Base-by-base conservation (phyloP, 148 eudicot species). In the Arbutus unedo region DNA sequence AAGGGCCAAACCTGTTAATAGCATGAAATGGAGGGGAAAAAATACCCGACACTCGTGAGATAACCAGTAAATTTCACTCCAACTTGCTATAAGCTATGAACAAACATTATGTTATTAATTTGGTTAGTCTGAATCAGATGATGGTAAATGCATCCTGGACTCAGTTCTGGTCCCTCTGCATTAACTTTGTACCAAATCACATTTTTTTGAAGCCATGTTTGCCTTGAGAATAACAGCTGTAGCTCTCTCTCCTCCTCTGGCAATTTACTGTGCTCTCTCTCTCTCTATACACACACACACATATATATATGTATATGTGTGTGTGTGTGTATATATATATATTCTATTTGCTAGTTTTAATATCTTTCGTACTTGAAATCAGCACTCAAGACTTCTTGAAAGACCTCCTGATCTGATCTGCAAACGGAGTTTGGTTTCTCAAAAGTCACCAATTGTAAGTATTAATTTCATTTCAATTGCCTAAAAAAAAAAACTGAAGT, bases 331-430 rank as follows among this genome's bases (percentile, higher is more conserved):
- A 38, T 64, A 3, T 60, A 25, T 60, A n/a, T 6, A 25, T 66
- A 25, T 66, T 66, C 68, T 45, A 4, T 83, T 82, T 76, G 55
- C 49, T 43, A 76, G 21, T 77, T 77, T 77, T 56, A 4, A 56
- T 67, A 50, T 49, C 25, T 73, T 45, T 74, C 43, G 49, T 45
- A 10, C 71, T 25, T 66, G 3, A 25, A 25, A 77, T 50, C 92
- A 96, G 99, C 99, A 96, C 86, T 88, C 87, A 54, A 91, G 88
- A 81, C 91, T 96, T 82, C 88, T 94, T 80, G 88, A 90, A 86
- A 92, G 94, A 87, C 99, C 98, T 78, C 91, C 93, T 64, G 91
- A 83, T 47, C 91, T 96, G 83, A 60, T 84, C 51, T 89, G 88
- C 87, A 96, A 90, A 87, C 97, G 97, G 62, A 93, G 93, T 60